A percentile compares a stretch with the other conserved stretches of the same genome.
phyloP scores from a whole-genome alignment of 2,329 filamentous ascomycete genomes.

The Pestalotiopsis sp. region DNA sequence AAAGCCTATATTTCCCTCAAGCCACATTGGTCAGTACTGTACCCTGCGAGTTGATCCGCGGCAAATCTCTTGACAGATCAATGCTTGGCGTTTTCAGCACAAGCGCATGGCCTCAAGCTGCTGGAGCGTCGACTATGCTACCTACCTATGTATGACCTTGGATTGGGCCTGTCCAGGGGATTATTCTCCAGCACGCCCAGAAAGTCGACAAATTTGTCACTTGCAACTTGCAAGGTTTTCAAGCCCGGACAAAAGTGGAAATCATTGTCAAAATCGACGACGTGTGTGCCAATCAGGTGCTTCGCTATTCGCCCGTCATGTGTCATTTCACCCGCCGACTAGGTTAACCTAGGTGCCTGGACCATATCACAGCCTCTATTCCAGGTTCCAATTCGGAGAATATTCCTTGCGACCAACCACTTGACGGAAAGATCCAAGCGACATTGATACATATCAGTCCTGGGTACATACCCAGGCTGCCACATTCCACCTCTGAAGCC shows the following conservation, averaged over 20 bases:
- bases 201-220: not conserved
- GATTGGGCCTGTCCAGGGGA: not conserved
- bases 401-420: not conserved
- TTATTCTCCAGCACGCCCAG: not conserved
- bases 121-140: not conserved
- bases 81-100: conserved; percentile 2
- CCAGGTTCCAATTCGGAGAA: not conserved
- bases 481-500: not conserved
- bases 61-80: not conserved
- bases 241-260: not conserved
- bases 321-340: not conserved
- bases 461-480: too few species aligned
- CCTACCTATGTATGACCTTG: not conserved
- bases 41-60: not conserved
- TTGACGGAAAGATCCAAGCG: not conserved
- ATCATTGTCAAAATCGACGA: not conserved
- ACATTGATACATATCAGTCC: not conserved
- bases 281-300: not conserved
- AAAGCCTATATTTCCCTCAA: not conserved
- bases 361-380: not conserved
- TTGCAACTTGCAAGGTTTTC: not conserved
- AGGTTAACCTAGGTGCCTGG: not conserved
- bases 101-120: not conserved
- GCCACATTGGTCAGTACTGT: not conserved
- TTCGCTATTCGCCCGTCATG: not conserved